Conservation (phyloP, 441 rosid species). For the Macaranga tanarius region DNA sequence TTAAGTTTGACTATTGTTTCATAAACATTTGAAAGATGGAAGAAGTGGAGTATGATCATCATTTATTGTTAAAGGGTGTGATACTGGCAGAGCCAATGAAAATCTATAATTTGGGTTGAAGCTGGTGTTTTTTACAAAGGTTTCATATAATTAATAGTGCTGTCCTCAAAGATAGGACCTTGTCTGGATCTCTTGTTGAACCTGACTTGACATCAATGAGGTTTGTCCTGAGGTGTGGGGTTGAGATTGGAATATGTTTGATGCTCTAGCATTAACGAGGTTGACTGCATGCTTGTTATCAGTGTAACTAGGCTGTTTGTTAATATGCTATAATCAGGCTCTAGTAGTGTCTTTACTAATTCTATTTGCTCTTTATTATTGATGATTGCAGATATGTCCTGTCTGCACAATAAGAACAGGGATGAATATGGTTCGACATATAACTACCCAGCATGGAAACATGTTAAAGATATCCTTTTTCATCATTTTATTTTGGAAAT, state of each 20-base stretch:
- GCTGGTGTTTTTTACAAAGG: too few relatives aligned
- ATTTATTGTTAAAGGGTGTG: too few relatives aligned
- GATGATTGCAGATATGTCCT: conserved; percentile 67
- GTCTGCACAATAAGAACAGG: conserved; percentile 66
- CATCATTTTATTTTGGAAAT: conserved; percentile 19
- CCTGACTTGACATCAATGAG: neutral
- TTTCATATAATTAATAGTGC: neutral
- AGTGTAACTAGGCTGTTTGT: conserved; percentile 11
- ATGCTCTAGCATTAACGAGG: neutral
- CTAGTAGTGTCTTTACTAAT: conserved; percentile 1
- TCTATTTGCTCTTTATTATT: conserved; percentile 5
- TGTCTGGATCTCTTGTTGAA: neutral
- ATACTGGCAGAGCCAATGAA: too few relatives aligned
- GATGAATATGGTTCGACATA: conserved; percentile 62
- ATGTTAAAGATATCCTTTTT: conserved; percentile 74
- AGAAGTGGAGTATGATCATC: too few relatives aligned
- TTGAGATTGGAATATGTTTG: neutral
- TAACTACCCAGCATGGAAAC: conserved; percentile 61
- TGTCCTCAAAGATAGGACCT: neutral
- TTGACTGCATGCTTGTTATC: neutral
- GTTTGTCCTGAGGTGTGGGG: neutral
- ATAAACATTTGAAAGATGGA: too few relatives aligned
- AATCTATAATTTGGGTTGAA: too few relatives aligned
- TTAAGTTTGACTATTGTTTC: too few relatives aligned
- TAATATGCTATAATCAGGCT: neutral